Evolutionary conservation across 805 yeast species (phyloP).

Genomic region (Candida cerambycidarum): DNA sequence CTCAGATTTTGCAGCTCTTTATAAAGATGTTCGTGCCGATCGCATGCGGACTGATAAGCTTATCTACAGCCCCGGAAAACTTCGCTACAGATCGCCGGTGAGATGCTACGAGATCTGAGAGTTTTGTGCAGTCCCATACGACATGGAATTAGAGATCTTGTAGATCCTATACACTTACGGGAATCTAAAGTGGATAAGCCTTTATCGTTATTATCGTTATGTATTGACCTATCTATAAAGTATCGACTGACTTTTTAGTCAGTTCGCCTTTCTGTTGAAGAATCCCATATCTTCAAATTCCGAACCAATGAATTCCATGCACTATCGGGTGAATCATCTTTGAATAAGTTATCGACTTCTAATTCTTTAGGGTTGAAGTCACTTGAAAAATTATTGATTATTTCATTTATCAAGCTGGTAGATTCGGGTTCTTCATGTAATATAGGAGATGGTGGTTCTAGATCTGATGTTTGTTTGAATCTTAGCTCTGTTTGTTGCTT

Average conservation of each 20-base stretch:
- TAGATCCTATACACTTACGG: no score
- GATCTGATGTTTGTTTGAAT: neutral
- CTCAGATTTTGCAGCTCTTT: neutral
- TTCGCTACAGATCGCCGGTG: neutral
- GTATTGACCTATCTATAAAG: no score
- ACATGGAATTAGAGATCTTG: no score
- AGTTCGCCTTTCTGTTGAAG: neutral
- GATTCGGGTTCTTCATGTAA: neutral
- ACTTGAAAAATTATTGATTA: slow-evolving; percentile 7
- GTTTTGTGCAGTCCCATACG: no score
- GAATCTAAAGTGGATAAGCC: no score
- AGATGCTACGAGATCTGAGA: no score
- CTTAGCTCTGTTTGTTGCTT: neutral
- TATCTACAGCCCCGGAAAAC: neutral
- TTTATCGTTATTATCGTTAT: no score
- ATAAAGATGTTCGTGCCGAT: neutral
- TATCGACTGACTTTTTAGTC: neutral
- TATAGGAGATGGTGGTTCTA: neutral
- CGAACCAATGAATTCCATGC: slow-evolving; percentile 8
- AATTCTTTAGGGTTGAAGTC: neutral
- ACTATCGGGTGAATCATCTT: slow-evolving; percentile 2
- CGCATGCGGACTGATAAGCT: neutral
- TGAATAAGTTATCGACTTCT: slow-evolving; percentile 2
- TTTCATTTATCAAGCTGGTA: slow-evolving; percentile 9
- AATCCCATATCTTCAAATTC: slow-evolving; percentile 10